phyloP scores from a whole-genome alignment of 169 alveolate genomes.

The Babesia ovis region DNA sequence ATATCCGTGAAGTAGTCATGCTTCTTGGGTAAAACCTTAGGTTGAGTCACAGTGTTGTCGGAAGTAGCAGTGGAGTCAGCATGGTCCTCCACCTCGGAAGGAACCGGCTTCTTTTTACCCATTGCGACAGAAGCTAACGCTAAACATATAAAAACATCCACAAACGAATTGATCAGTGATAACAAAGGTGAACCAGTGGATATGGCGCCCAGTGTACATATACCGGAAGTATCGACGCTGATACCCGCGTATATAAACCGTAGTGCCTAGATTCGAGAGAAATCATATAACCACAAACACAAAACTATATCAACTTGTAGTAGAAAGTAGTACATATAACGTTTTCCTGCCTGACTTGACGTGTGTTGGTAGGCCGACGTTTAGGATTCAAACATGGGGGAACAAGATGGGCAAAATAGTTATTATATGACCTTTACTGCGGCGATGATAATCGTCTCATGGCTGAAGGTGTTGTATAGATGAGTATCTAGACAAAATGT shows the following conservation, averaged over 20 bases:
- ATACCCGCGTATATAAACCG: too few species aligned
- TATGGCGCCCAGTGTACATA: too few species aligned
- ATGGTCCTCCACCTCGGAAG: neutral
- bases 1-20: constrained; percentile 81
- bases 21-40: constrained; percentile 2
- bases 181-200: too few species aligned
- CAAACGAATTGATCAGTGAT: too few species aligned
- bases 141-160: too few species aligned
- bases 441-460: neutral
- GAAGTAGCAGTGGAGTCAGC: neutral
- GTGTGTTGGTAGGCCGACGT: neutral
- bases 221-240: too few species aligned
- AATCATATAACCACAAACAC: too few species aligned
- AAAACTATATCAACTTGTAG: too few species aligned
- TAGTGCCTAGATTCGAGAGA: too few species aligned
- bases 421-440: neutral
- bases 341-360: neutral
- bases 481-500: constrained; percentile 1
- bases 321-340: too few species aligned
- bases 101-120: neutral
- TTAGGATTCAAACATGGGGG: neutral
- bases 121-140: too few species aligned
- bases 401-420: neutral
- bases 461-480: neutral
- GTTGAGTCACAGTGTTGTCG: neutral